phyloP scores from a whole-genome alignment of 176 grass and related monocot genomes.

The Tillandsia leiboldiana region DNA sequence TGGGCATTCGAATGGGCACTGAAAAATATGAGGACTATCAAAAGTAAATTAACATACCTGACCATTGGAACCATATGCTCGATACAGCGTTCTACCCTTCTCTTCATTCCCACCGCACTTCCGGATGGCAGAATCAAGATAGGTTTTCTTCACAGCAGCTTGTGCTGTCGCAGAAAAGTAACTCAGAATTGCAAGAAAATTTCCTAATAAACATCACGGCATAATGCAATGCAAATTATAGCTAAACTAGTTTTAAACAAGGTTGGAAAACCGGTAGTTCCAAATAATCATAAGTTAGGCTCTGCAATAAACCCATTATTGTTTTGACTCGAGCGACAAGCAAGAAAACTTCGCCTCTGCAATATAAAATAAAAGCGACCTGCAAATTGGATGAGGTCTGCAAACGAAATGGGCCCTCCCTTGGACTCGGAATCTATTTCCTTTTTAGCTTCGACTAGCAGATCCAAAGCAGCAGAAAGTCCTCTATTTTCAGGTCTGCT shows the following conservation, averaged over 20 bases:
- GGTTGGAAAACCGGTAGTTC: not conserved
- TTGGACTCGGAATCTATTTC: conserved; percentile 86
- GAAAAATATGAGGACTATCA: no score
- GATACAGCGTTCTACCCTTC: conserved; percentile 72
- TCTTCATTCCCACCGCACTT: conserved; percentile 91
- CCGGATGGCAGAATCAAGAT: conserved; percentile 71
- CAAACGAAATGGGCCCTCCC: conserved; percentile 75
- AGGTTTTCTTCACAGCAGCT: conserved; percentile 72
- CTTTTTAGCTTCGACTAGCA: conserved; percentile 61
- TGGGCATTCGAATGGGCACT: no score
- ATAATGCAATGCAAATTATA: not conserved
- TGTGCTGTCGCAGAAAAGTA: conserved; percentile 56
- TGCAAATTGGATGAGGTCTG: conserved; percentile 73
- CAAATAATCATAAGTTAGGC: not conserved
- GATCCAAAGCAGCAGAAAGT: conserved; percentile 57
- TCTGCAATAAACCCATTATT: not conserved
- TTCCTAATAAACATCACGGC: not conserved
- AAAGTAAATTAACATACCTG: conserved; percentile 37
- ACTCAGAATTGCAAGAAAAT: not conserved
- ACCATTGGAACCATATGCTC: conserved; percentile 86
- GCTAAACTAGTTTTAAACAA: not conserved
- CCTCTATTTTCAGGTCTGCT: conserved; percentile 87
- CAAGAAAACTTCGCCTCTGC: not conserved
- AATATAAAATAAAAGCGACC: conserved; percentile 24
- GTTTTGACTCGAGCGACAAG: not conserved